These are phyloP conservation scores for Diospyros lotus DNA, from an alignment of 148 eudicot species.

Conservation along the genomic window DNA sequence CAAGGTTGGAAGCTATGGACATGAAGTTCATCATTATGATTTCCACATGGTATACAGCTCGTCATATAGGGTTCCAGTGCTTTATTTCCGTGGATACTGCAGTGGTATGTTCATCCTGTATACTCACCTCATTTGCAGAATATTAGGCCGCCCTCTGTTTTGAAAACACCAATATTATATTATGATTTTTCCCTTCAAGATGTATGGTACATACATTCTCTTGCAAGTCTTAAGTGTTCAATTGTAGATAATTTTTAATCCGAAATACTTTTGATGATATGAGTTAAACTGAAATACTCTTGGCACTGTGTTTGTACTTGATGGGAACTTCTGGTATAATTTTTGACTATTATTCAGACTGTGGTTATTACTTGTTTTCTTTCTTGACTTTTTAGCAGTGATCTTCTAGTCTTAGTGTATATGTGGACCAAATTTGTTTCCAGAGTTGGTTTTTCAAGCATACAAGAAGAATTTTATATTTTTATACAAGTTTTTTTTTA, in stretches of 20 bases:
- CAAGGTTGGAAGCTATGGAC: slow-evolving; percentile 34
- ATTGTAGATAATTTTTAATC: background rate
- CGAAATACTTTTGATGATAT: background rate
- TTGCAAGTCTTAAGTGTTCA: background rate
- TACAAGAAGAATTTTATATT: background rate
- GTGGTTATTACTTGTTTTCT: background rate
- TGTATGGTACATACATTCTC: background rate
- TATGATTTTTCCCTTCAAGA: background rate
- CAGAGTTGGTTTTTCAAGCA: background rate
- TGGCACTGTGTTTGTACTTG: background rate
- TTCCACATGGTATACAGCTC: slow-evolving; percentile 76
- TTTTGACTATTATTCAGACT: background rate
- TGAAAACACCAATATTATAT: too few species aligned
- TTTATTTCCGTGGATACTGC: slow-evolving; percentile 73
- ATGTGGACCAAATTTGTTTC: background rate
- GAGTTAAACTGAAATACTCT: too few species aligned
- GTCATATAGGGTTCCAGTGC: slow-evolving; percentile 81
- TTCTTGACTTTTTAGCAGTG: background rate
- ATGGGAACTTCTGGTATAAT: background rate
- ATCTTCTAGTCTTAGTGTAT: background rate
- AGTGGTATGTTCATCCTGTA: slow-evolving; percentile 38
- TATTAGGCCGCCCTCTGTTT: background rate
- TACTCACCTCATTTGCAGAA: slow-evolving; percentile 10
- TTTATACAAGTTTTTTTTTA: background rate
- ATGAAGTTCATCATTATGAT: slow-evolving; percentile 65